Conservation (phyloP, 2,329 filamentous ascomycete species). For the Diaporthe vaccinii region DNA sequence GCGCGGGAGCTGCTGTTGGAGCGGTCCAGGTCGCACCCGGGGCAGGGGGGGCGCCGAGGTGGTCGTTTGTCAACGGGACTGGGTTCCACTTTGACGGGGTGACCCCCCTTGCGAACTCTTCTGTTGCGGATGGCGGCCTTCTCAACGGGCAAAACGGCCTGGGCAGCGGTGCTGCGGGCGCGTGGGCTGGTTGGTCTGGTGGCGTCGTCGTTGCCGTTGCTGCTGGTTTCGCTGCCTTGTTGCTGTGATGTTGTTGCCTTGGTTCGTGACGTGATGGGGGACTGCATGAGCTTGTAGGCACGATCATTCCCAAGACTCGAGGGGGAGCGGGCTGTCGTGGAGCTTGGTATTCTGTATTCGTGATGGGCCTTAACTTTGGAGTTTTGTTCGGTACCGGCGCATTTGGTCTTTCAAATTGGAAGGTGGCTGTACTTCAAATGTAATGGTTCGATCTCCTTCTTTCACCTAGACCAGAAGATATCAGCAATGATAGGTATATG, state of each 20-base stretch:
- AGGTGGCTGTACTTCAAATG: background rate
- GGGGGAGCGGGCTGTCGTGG: background rate
- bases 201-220: background rate
- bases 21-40: background rate
- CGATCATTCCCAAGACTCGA: background rate
- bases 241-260: background rate
- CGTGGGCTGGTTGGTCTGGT: background rate
- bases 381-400: background rate
- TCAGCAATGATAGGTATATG: background rate
- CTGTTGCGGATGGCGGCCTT: background rate
- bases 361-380: background rate
- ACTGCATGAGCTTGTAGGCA: too few species aligned
- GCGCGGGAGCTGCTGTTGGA: background rate
- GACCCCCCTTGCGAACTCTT: background rate
- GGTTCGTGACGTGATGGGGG: background rate
- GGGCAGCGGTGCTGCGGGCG: constrained; percentile 1
- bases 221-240: background rate
- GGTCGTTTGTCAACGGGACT: constrained; percentile 15
- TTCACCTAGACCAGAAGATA: background rate
- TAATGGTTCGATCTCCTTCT: background rate
- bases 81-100: constrained; percentile 12
- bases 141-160: background rate
- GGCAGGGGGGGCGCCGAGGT: background rate
- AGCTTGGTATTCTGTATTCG: background rate
- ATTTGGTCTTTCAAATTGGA: background rate